These are phyloP conservation scores for Hypoxylon sp. DNA, from an alignment of 2,329 filamentous ascomycete species.

Conservation along the genomic window DNA sequence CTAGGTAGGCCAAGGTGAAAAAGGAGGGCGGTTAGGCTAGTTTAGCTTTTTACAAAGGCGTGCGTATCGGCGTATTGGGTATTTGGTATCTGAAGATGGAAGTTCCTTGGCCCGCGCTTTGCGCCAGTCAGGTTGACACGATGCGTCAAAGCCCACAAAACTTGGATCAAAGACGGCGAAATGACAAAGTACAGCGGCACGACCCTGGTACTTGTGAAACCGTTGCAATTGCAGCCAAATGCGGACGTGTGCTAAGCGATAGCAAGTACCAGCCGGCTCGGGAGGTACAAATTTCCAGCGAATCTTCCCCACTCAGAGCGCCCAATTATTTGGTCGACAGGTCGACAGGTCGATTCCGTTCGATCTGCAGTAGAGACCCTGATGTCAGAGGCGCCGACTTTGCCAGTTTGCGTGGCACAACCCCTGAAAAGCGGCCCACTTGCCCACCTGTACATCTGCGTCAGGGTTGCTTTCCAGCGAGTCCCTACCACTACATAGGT, in stretches of 20 bases:
- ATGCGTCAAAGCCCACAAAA: slow-evolving; percentile 25
- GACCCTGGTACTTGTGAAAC: slow-evolving; percentile 4
- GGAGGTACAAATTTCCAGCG: slow-evolving; percentile 14
- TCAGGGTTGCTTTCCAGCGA: slow-evolving; percentile 7
- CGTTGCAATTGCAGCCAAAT: not conserved
- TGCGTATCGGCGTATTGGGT: slow-evolving; percentile 25
- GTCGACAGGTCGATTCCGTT: not conserved
- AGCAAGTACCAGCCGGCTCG: slow-evolving; percentile 10
- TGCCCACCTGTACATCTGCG: slow-evolving; percentile 17
- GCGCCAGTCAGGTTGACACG: slow-evolving; percentile 13
- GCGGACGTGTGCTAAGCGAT: not conserved
- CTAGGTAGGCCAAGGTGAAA: slow-evolving; percentile 4
- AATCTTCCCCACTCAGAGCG: not conserved
- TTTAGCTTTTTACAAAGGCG: slow-evolving; percentile 19
- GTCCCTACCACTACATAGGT: too few species aligned
- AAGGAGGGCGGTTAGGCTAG: slow-evolving; percentile 23
- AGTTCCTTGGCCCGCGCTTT: slow-evolving; percentile 20
- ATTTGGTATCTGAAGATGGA: slow-evolving; percentile 11
- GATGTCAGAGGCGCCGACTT: slow-evolving; percentile 34
- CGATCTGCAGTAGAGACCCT: slow-evolving; percentile 15
- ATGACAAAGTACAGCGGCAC: slow-evolving; percentile 6
- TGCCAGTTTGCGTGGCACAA: not conserved
- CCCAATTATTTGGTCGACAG: slow-evolving; percentile 9
- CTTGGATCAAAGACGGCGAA: slow-evolving; percentile 5
- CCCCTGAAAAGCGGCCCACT: slow-evolving; percentile 31